phyloP scores from a whole-genome alignment of 2,329 filamentous ascomycete species.

The Epichloe uncinata region DNA sequence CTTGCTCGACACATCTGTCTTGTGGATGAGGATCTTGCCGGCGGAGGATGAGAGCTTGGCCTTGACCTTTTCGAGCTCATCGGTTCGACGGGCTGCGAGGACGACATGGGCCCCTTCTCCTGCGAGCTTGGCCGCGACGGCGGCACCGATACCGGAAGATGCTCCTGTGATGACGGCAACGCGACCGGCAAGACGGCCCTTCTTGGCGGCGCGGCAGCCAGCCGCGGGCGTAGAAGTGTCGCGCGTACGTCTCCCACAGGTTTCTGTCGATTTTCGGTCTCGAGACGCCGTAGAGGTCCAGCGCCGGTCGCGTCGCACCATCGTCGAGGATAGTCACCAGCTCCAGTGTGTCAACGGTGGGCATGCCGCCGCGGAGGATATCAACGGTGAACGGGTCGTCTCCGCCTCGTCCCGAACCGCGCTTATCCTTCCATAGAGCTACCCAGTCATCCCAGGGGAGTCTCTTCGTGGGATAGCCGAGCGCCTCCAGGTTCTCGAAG shows the following conservation, averaged over 20 bases:
- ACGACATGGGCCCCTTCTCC: slow-evolving; percentile 59
- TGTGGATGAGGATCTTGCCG: slow-evolving; percentile 52
- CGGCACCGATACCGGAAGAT: slow-evolving; percentile 67
- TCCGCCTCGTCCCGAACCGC: slow-evolving; percentile 48
- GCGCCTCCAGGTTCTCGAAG: slow-evolving; percentile 48
- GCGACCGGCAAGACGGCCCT: slow-evolving; percentile 50
- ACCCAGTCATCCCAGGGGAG: slow-evolving; percentile 65
- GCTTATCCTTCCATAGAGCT: slow-evolving; percentile 56
- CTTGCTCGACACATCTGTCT: slow-evolving; percentile 60
- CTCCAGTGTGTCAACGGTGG: slow-evolving; percentile 55
- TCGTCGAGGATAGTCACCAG: slow-evolving; percentile 65
- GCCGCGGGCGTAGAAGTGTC: slow-evolving; percentile 70
- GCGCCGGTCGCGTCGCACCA: slow-evolving; percentile 48
- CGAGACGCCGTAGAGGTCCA: slow-evolving; percentile 37
- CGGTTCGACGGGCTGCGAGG: slow-evolving; percentile 55
- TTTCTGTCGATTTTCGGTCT: slow-evolving; percentile 56
- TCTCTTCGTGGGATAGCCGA: slow-evolving; percentile 57
- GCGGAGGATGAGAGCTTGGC: slow-evolving; percentile 40
- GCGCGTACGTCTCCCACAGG: slow-evolving; percentile 64
- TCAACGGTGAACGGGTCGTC: slow-evolving; percentile 66
- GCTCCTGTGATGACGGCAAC: slow-evolving; percentile 70
- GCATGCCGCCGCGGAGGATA: slow-evolving; percentile 71
- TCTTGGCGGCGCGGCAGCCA: slow-evolving; percentile 45
- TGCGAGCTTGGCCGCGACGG: slow-evolving; percentile 55
- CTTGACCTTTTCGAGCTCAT: slow-evolving; percentile 56